Base-by-base conservation (phyloP, 2,329 filamentous ascomycete species). In the Trichoderma asperellum region DNA sequence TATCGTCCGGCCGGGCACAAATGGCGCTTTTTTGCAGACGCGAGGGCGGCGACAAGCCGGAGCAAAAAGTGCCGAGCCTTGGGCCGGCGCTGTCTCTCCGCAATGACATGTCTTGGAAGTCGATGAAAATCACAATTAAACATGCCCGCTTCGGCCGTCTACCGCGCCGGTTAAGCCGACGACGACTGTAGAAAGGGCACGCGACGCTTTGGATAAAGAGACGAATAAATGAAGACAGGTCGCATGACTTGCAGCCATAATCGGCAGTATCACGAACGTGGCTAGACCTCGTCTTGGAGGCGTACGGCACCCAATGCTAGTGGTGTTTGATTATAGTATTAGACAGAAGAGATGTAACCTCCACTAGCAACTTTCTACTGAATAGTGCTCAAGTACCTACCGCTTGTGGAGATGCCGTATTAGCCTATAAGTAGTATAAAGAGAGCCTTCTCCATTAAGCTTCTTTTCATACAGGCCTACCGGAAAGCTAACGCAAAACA, bases 221-320 rank as follows among this genome's bases (percentile, higher is more conserved):
- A n/a, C 40, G 10, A 11, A 29, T 18, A 67, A 32, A 43, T 59
- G 40, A 52, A 55, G 11, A 7, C 24, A 18, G 21, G 63, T 59
- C 63, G 40, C 55, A 43, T 67, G 63, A 67, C 63, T 52, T 52
- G 37, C 27, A 21, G 10, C 16, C 16, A 5, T 16, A 59, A 37
- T 10, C 21, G 37, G 40, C 24, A 34, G 32, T 27, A 52, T 56
- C 29, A 59, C 63, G 40, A 49, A 35, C 21, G 18, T 18, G 40
- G 32, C 29, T 32, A 5, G 34, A 24, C 24, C 34, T 59, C 11
- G 29, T 24, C 47, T 49, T 21, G n/a, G 16, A 43, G 21, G 35
- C 35, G 18, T 49, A 24, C n/a, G 47, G 40, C 40, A 43, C 40
- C 40, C 8, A 10, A 12, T 24, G 1, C 10, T 49, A 12, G 47